phyloP scores from a whole-genome alignment of 768 basidiomycete genomes.

The Boletus rufocinnamomeus region DNA sequence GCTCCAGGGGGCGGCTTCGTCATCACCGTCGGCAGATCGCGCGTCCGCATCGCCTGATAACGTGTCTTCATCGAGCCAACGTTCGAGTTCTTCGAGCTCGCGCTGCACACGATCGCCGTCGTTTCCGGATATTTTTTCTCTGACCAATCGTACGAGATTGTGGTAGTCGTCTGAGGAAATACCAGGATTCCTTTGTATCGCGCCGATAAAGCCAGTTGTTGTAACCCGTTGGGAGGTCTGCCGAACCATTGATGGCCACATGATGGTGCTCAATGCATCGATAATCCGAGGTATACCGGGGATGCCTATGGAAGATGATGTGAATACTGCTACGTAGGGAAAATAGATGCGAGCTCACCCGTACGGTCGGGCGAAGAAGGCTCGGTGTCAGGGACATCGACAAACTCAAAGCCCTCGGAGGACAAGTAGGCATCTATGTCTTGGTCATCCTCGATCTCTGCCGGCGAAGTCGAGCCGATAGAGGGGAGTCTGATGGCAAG shows the following conservation, averaged over 20 bases:
- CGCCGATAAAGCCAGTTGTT: not conserved
- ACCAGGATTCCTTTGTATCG: not conserved
- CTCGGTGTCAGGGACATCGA: conserved; percentile 43
- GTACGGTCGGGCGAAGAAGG: conserved; percentile 12
- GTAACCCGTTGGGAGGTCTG: conserved; percentile 9
- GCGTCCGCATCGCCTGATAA: conserved; percentile 19
- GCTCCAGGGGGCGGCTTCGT: conserved; percentile 43
- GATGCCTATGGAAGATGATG: conserved; percentile 38
- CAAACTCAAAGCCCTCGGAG: conserved; percentile 73
- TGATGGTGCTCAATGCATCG: conserved; percentile 81
- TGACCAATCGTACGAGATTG: conserved; percentile 25
- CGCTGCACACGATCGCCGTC: conserved; percentile 40
- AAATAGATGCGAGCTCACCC: conserved; percentile 14
- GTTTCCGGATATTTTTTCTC: conserved; percentile 25
- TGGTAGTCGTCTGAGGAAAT: conserved; percentile 23
- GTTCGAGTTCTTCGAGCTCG: conserved; percentile 61
- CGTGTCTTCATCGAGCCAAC: conserved; percentile 58
- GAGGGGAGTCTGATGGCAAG: conserved; percentile 61
- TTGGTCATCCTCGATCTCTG: conserved; percentile 46
- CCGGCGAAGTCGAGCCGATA: conserved; percentile 15
- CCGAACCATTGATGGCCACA: conserved; percentile 79
- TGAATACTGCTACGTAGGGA: not conserved
- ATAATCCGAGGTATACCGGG: conserved; percentile 65
- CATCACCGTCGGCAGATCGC: conserved; percentile 18
- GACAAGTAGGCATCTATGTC: conserved; percentile 69